Base-by-base conservation (phyloP, 306 rosid genomes). In the Oxytropis ochrocephala region DNA sequence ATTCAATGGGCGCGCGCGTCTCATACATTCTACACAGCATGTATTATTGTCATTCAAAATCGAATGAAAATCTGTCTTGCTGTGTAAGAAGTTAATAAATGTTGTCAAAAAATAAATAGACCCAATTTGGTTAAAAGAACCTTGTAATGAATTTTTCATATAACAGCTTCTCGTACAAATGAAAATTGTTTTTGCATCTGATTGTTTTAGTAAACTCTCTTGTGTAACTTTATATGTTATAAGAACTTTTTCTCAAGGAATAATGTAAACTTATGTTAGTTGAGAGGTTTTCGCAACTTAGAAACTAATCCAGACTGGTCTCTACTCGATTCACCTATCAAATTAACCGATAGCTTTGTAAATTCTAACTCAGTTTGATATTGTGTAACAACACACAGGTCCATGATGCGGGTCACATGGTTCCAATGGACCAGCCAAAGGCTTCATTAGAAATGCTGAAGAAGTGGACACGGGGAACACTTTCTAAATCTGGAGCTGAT, bases 401-500 rank as follows among this genome's bases (percentile, higher is more conserved):
- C 47, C 97, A 83, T 43, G 86, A 94, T 50, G 96, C 99, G 7
- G 99, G 99, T 70, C 99, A 94, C 83, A 87, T 94, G 99, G 99
- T 94, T 69, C 99, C 99, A 2, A 94, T 94, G 99, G 99, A 94
- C 78, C 99, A 94, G 75, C 99, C 99, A 11, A 84, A 87, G 88
- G 97, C 99, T 72, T 64, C 99, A 12, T 57, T 94, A 35, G 95
- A 84, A 89, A 94, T 94, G 99, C 79, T 94, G 89, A 84, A 72
- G 73, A 85, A 80, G 81, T 94, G 97, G 99, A 94, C 89, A 64
- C 84, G 27, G 64, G 96, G 97, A 41, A 68, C 79, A 46, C 95
- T 94, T 66, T 76, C 86, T 16, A 76, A 77, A 53, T 61, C 77
- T 32, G 80, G 62, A 42, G 65, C 54, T 39, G 78, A 80, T 38